Base-by-base conservation (phyloP, 306 rosid genomes). In the Cicer pinnatifidum region DNA sequence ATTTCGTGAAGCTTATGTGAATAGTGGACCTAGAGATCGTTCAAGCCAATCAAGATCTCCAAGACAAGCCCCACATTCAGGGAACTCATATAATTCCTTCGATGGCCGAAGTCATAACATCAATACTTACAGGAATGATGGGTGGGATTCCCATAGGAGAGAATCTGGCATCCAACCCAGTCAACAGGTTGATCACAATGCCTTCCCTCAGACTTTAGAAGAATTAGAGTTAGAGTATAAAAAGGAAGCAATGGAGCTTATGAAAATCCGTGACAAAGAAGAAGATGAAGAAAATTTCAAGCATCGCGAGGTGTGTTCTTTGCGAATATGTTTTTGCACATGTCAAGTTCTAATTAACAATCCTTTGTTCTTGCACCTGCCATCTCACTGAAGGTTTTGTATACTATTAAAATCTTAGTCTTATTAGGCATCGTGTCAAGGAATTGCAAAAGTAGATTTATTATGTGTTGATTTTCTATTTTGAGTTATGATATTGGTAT, bases 1-100 rank as follows among this genome's bases (percentile, higher is more conserved):
- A 83, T 94, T 88, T 95, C 82, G 23, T 95, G 99, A 91, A 95
- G 99, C 99, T 85, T 95, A 79, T 82, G 96, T 89, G 80, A 90
- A 81, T 76, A 89, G 86, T 75, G 96, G 95, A 90, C 93, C 85
- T 71, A 84, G 96, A 88, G 92, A 91, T 62, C 96, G 82, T 62
- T 84, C 97, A 81, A 91, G 94, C 81, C 89, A 57, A 84, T 95
- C 97, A 78, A 95, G 89, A 69, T 91, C 99, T 84, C 97, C 99
- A 48, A 89, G 88, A 41, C 88, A 72, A 53, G 83, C 89, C 43
- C 86, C 97, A 53, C 90, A 83, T 76, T 44, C 84, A 74, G 89
- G 91, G 70, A 88, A 80, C 85, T 78, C 89, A 2, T 84, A 83
- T 81, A 81, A 81, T 87, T 88, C 96, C 45, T 87, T 77, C 72